Conservation (phyloP, 2,329 filamentous ascomycete species). For the Talaromyces sp. region DNA sequence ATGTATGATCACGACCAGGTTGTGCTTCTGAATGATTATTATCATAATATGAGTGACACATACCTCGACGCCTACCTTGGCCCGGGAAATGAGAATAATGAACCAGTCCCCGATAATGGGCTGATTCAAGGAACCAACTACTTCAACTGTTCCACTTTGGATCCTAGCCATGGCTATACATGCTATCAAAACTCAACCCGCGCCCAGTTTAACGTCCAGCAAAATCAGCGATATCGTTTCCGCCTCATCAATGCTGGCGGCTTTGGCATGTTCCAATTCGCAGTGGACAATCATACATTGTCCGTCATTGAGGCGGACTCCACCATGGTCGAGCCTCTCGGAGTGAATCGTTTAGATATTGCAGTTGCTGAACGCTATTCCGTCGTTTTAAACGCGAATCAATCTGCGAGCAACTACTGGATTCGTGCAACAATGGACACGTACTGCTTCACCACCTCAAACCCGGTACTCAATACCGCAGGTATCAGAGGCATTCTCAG, state of each 20-base stretch:
- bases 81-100: constrained; percentile 16
- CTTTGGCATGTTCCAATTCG: constrained; percentile 19
- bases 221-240: constrained; percentile 7
- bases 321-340: constrained; percentile 9
- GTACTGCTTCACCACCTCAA: constrained; percentile 3
- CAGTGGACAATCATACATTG: constrained; percentile 12
- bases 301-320: constrained; percentile 8
- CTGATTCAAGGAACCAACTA: constrained; percentile 7
- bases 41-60: constrained; percentile 14
- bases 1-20: constrained; percentile 17
- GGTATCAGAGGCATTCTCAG: constrained; percentile 9
- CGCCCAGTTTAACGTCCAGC: constrained; percentile 12
- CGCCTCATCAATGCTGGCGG: constrained; percentile 13
- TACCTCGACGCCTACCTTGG: constrained; percentile 17
- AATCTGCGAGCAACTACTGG: constrained; percentile 39
- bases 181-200: constrained; percentile 11
- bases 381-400: constrained; percentile 39
- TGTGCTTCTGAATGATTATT: constrained; percentile 16
- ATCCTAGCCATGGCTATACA: neutral
- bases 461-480: constrained; percentile 5
- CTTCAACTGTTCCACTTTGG: constrained; percentile 14
- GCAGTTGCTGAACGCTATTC: constrained; percentile 28
- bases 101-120: constrained; percentile 9
- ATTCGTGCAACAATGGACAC: constrained; percentile 15
- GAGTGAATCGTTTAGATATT: constrained; percentile 2